Base-by-base conservation (phyloP, 331 rosid species). In the Rosa hybrid region DNA sequence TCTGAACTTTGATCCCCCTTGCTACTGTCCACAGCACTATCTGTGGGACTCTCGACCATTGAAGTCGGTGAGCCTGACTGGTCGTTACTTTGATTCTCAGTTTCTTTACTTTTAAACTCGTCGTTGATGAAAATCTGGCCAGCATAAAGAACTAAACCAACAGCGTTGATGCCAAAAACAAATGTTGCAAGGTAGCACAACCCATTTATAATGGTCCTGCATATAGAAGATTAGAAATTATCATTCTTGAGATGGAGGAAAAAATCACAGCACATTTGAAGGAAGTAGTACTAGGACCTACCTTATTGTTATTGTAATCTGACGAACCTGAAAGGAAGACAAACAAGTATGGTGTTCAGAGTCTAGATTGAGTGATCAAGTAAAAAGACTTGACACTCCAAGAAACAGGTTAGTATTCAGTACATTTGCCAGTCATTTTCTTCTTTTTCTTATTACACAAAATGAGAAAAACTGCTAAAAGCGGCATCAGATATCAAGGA, bases 121-220 rank as follows among this genome's bases (percentile, higher is more conserved):
- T 83, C 94, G 86, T 39, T 75, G 94, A 93, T 57, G 86, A 90
- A 90, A 62, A 96, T 92, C 86, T 96, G 94, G 81, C 91, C 94
- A 65, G 98, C 90, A 84, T 93, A 93, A 78, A 96, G 98, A 77
- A 96, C 75, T 68, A 96, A 86, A 48, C 98, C 99, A 7, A 96
- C 41, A 25, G 93, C 90, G 68, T 93, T 96, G 62, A 91, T 68
- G 81, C 94, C 97, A 23, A 96, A 96, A 72, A 96, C 88, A 89
- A 96, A 96, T 63, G 97, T 96, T 30, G 94, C 97, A 18, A 96
- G 98, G 87, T 96, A 96, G 86, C 97, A 87, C 84, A 93, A 69
- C 67, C 99, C 99, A 72, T 91, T 96, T 20, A 96, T 57, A 45
- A 91, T 89, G 56, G 99, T 96, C 93, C 98, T 96, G 94, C 62